Conservation (phyloP, 257 asterid species). For the Solanum corneliomulleri region DNA sequence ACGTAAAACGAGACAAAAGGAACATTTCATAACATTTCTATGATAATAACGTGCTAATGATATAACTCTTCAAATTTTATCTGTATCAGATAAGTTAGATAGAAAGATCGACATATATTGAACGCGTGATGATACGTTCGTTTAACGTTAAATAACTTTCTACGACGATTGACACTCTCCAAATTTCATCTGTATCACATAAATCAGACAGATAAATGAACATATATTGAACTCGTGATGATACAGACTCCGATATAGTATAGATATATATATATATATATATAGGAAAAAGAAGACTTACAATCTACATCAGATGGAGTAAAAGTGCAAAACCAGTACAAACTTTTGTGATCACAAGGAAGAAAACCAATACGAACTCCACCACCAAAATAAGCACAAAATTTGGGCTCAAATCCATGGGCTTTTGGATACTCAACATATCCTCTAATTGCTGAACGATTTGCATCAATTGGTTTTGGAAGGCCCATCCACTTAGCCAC, state of each 20-base stretch:
- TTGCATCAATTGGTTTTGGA: constrained; percentile 8
- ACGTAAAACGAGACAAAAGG: background rate
- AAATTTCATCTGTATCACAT: no score
- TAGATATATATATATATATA: background rate
- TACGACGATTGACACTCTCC: background rate
- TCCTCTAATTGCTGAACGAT: constrained; percentile 36
- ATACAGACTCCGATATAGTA: no score
- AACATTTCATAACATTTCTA: background rate
- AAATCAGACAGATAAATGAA: no score
- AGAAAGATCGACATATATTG: no score
- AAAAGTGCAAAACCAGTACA: constrained; percentile 43
- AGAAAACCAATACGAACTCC: constrained; percentile 39
- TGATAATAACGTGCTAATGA: background rate
- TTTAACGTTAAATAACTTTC: background rate
- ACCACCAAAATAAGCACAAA: constrained; percentile 30
- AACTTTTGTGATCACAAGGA: constrained; percentile 29
- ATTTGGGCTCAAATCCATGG: constrained; percentile 28
- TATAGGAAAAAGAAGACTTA: background rate
- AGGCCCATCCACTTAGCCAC: constrained; percentile 37
- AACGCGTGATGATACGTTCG: accelerated
- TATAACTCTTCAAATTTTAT: no score
- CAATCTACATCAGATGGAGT: constrained; percentile 12
- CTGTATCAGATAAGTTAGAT: no score
- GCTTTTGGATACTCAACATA: constrained; percentile 14
- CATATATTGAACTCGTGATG: background rate